A percentile compares a stretch with the other conserved stretches of the same genome.
Evolutionary conservation across 257 asterid genomes (phyloP).

Genomic region (Nicotiana sylvestris): DNA sequence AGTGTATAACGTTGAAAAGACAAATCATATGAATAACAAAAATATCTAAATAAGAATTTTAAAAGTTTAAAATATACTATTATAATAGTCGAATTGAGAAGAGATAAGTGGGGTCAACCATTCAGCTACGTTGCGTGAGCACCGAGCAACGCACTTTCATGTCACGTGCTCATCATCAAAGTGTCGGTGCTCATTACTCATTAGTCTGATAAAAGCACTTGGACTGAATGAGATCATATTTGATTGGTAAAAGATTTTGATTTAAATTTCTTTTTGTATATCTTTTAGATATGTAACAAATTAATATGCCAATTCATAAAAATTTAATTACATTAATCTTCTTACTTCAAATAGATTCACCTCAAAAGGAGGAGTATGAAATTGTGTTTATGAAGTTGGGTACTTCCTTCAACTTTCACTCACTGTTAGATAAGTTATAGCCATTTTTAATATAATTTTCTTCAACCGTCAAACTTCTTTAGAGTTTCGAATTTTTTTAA

Average conservation of each 20-base stretch:
- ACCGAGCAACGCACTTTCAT: neutral
- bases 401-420: too few relatives aligned
- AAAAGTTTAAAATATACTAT: neutral
- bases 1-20: too few relatives aligned
- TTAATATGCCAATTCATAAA: too few relatives aligned
- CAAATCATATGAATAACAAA: neutral
- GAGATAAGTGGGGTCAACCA: constrained; percentile 2
- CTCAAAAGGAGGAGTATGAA: neutral
- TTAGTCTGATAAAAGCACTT: neutral
- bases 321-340: neutral
- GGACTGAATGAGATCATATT: neutral
- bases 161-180: neutral
- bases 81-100: neutral
- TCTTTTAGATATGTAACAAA: too few relatives aligned
- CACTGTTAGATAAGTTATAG: too few relatives aligned
- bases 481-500: too few relatives aligned
- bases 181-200: neutral
- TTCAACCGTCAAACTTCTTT: too few relatives aligned
- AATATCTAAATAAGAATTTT: neutral
- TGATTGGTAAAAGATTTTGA: too few relatives aligned
- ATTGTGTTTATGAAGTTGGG: neutral
- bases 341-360: neutral
- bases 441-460: too few relatives aligned
- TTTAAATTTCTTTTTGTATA: too few relatives aligned
- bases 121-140: neutral